These are phyloP conservation scores for Salvia sclarea DNA, from an alignment of 305 asterid species.

Conservation along the genomic window DNA sequence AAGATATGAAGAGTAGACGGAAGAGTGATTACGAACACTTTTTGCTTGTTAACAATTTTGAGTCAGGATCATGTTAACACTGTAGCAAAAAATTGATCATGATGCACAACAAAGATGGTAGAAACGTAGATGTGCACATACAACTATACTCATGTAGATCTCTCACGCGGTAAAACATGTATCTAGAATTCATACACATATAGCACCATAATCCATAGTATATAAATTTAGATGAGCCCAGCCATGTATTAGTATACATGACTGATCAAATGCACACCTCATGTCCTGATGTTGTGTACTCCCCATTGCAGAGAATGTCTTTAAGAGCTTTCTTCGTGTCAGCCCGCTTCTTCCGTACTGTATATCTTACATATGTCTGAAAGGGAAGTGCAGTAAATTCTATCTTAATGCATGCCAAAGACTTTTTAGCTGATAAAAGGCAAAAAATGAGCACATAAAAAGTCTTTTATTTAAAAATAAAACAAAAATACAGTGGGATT, in stretches of 20 bases:
- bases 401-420: conserved; percentile 1
- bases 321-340: conserved; percentile 72
- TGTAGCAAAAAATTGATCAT: background rate
- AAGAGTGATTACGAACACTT: no score
- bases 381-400: conserved; percentile 19
- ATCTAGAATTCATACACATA: background rate
- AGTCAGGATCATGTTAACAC: background rate
- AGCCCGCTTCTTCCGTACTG: conserved; percentile 69
- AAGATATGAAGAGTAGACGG: background rate
- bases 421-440: no score
- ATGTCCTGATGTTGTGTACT: conserved; percentile 39
- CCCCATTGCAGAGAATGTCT: conserved; percentile 50
- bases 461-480: no score
- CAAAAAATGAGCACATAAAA: no score
- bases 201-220: background rate
- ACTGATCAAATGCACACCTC: conserved; percentile 50
- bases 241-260: conserved; percentile 14
- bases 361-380: conserved; percentile 61
- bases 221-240: background rate
- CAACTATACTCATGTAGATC: background rate
- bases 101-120: background rate
- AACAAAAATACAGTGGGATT: no score
- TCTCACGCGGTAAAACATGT: background rate
- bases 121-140: background rate
- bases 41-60: no score